Base-by-base conservation (phyloP, 2,329 filamentous ascomycete species). In the Aspergillus sp. region DNA sequence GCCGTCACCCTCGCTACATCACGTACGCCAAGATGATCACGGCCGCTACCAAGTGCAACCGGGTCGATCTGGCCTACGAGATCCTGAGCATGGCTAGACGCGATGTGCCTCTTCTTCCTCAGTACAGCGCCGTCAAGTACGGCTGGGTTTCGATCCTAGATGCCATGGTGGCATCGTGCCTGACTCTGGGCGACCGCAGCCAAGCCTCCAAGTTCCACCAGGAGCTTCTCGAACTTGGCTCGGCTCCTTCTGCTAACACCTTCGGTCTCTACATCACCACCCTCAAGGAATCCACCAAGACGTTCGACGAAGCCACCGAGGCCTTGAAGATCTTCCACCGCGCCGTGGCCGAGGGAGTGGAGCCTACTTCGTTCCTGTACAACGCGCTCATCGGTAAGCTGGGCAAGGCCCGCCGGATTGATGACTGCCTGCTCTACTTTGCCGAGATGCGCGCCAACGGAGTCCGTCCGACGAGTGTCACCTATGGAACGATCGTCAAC, bases 241-340 rank as follows among this genome's bases (percentile, higher is more conserved):
- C 91, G 62, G 89, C 93, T 9, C 95, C 95, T 15, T 96, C 94
- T 2, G 95, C 95, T 47, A 99, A 99, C 82, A 99, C 95, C 0
- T 99, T 96, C 69, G 95, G 95, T 61, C 86, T 99, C 17, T 99
- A 98, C 84, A 99, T 99, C 79, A 98, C 96, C n/a, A 98, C 94
- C 1, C 83, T 99, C 63, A 97, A 98, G 81, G 94, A 97, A 73
- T 96, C 92, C 0, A 92, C 92, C 66, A 97, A 96, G 85, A 98
- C 93, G 0, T 98, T 97, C 67, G 95, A 99, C 71, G 95, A 99
- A 77, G 95, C 95, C 10, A 92, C 92, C 8, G 95, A 98, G 76
- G 95, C 95, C 58, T 90, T 98, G 73, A 96, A 96, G 80, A 97
- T 99, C 76, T 99, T 99, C 83, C 89, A 95, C 71, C 91, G 92